Percentiles rank a stretch among this genome's conserved stretches.
Evolutionary conservation across 202 grass and related monocot species (phyloP).

Genomic region (Eragrostis tef): DNA sequence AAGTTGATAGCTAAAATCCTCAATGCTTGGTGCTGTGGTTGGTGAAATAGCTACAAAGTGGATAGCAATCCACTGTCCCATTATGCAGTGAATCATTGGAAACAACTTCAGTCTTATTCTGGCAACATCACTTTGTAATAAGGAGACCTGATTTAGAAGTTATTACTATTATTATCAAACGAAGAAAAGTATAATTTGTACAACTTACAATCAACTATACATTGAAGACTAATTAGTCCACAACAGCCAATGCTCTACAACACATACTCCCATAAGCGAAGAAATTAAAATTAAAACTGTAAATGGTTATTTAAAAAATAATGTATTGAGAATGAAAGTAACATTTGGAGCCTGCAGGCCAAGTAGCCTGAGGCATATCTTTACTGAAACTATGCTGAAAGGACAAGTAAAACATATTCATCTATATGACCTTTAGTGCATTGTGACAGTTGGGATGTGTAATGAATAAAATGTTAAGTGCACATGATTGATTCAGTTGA

Average conservation of each 20-base stretch:
- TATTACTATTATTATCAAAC: conserved; percentile 40
- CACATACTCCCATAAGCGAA: conserved; percentile 8
- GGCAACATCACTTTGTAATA: conserved; percentile 73
- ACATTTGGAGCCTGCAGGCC: not conserved
- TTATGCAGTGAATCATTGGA: conserved; percentile 72
- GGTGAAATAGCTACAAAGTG: conserved; percentile 81
- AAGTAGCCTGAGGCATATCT: not conserved
- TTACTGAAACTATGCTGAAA: conserved; percentile 24
- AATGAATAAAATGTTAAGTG: not conserved
- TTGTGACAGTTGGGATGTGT: not conserved
- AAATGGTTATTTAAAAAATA: conserved; percentile 5
- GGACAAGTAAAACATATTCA: conserved; percentile 40
- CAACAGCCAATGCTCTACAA: not conserved
- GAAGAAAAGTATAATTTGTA: conserved; percentile 5
- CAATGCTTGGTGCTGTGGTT: conserved; percentile 63
- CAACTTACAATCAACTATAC: conserved; percentile 21
- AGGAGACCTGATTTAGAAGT: conserved; percentile 68
- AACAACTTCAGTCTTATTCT: conserved; percentile 77
- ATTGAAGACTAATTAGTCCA: conserved; percentile 31
- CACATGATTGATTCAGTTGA: conserved; percentile 10
- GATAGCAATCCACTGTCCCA: conserved; percentile 82
- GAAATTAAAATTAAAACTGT: conserved; percentile 27
- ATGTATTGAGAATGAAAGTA: conserved; percentile 1
- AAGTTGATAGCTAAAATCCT: conserved; percentile 92
- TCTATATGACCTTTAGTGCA: conserved; percentile 11